A percentile compares a stretch with the other conserved stretches of the same genome.
phyloP scores from a whole-genome alignment of 768 basidiomycete genomes.

The Boletus vinaceobasis region DNA sequence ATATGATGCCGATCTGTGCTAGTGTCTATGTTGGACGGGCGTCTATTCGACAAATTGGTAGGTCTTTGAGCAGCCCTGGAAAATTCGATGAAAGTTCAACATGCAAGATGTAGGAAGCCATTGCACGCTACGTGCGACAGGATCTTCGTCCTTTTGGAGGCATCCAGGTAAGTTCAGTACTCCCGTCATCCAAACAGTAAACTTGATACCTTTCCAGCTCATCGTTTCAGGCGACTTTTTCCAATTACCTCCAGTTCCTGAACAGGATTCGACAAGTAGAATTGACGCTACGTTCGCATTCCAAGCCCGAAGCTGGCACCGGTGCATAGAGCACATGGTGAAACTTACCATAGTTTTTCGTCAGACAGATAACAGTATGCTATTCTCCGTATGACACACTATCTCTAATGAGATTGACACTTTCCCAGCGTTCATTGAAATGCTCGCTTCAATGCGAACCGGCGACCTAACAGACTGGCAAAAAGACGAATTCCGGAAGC shows the following conservation, averaged over 20 bases:
- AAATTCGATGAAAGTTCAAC: conserved; percentile 10
- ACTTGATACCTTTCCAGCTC: conserved; percentile 41
- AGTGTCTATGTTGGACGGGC: conserved; percentile 79
- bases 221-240: conserved; percentile 78
- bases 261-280: conserved; percentile 44
- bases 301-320: conserved; percentile 57
- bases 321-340: conserved; percentile 46
- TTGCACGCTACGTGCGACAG: conserved; percentile 44
- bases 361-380: conserved; percentile 57
- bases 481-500: conserved; percentile 60
- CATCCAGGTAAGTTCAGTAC: conserved; percentile 45
- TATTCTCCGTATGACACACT: background rate
- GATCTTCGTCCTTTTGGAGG: conserved; percentile 57
- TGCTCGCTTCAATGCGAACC: conserved; percentile 98
- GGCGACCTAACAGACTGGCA: conserved; percentile 67
- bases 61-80: conserved; percentile 34
- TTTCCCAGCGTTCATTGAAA: conserved; percentile 76
- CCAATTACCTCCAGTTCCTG: conserved; percentile 71
- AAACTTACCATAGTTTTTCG: conserved; percentile 66
- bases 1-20: background rate
- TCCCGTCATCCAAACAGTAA: background rate
- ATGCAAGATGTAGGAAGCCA: conserved; percentile 25
- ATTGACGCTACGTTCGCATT: conserved; percentile 62
- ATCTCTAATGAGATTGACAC: background rate
- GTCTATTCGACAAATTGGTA: conserved; percentile 68